Conservation (phyloP, 2,329 filamentous ascomycete species). For the Juglanconis juglandina region DNA sequence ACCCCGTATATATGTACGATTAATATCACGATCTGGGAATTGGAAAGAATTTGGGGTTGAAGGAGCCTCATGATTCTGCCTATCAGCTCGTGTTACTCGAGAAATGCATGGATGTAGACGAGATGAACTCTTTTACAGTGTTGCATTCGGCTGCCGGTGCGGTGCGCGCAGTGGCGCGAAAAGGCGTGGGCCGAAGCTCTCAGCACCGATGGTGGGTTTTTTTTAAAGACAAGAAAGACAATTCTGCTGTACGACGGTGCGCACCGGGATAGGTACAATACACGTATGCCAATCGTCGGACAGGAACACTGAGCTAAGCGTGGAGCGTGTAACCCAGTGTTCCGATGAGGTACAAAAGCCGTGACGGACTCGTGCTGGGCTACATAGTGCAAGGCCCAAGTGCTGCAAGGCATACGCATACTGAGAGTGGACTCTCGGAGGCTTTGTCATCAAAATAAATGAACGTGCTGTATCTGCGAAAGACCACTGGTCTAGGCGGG, state of each 20-base stretch:
- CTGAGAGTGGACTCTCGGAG: neutral
- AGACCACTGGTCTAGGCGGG: neutral
- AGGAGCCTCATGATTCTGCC: neutral
- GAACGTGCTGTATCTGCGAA: neutral
- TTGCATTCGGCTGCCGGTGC: neutral
- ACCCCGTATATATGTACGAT: neutral
- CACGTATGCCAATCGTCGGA: neutral
- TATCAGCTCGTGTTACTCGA: neutral
- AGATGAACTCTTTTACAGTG: neutral
- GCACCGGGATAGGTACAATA: too few relatives aligned
- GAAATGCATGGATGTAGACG: neutral
- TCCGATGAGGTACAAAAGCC: neutral
- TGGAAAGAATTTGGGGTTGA: neutral
- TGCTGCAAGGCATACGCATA: neutral
- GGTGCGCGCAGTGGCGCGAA: neutral
- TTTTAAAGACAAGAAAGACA: too few relatives aligned
- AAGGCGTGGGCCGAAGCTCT: neutral
- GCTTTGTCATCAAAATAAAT: neutral
- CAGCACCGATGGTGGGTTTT: too few relatives aligned
- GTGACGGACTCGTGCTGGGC: too few relatives aligned
- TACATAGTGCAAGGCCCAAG: too few relatives aligned
- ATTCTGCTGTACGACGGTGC: too few relatives aligned
- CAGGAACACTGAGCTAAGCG: neutral
- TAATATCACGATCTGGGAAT: neutral
- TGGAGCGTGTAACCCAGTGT: neutral